Conservation (phyloP, 306 rosid genomes). For the Trifolium fragiferum region DNA sequence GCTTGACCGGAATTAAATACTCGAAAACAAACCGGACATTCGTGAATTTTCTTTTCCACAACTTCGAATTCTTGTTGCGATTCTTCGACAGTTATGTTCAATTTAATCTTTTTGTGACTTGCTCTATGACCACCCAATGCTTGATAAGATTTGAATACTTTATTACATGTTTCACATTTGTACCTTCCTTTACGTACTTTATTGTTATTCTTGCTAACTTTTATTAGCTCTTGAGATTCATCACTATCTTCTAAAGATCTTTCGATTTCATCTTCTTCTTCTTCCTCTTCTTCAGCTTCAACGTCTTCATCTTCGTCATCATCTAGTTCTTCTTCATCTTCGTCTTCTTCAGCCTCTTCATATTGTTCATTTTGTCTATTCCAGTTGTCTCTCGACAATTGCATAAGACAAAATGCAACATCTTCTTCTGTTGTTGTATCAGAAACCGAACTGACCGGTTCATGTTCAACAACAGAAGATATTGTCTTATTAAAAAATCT, state of each 20-base stretch:
- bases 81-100: conserved; percentile 16
- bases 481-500: conserved; percentile 41
- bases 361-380: conserved; percentile 33
- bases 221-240: conserved; percentile 62
- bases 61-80: conserved; percentile 30
- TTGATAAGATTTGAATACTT: conserved; percentile 81
- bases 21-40: conserved; percentile 88
- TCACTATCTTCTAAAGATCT: conserved; percentile 56
- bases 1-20: conserved; percentile 96
- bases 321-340: conserved; percentile 15
- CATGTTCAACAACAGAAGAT: conserved; percentile 60
- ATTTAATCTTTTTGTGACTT: conserved; percentile 83
- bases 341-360: neutral
- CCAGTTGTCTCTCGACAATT: conserved; percentile 89
- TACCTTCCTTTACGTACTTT: conserved; percentile 57
- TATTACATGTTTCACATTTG: conserved; percentile 90
- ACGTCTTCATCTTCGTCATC: conserved; percentile 21
- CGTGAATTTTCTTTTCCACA: conserved; percentile 64
- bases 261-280: conserved; percentile 32
- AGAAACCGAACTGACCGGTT: conserved; percentile 75
- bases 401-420: conserved; percentile 87
- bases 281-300: conserved; percentile 10
- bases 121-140: conserved; percentile 96
- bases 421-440: conserved; percentile 79
- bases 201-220: conserved; percentile 40